These are phyloP conservation scores for Biscutella laevigata DNA, from an alignment of 441 rosid species.

Conservation along the genomic window DNA sequence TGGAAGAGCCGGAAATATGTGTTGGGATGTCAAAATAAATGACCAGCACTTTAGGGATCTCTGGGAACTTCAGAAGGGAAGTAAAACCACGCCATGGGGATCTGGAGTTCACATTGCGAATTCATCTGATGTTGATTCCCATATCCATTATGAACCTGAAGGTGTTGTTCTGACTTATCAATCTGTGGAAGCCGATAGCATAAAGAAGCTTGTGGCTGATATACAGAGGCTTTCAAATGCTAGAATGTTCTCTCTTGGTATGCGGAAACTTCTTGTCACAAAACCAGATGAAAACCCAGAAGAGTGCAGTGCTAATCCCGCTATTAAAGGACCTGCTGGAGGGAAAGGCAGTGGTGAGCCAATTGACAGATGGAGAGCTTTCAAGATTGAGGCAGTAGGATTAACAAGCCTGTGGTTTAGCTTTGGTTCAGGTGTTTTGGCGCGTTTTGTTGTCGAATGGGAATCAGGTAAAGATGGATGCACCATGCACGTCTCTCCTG, in stretches of 20 bases:
- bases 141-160: slow-evolving; percentile 84
- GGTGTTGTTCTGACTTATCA: slow-evolving; percentile 94
- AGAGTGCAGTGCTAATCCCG: slow-evolving; percentile 42
- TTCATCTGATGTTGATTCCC: slow-evolving; percentile 90
- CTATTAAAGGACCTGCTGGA: slow-evolving; percentile 47
- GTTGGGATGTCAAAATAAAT: slow-evolving; percentile 96
- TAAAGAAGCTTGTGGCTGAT: slow-evolving; percentile 87
- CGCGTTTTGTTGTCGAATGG: slow-evolving; percentile 99
- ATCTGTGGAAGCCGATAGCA: slow-evolving; percentile 86
- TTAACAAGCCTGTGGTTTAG: slow-evolving; percentile 95
- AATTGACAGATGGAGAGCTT: slow-evolving; percentile 77
- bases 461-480: slow-evolving; percentile 96
- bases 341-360: slow-evolving; percentile 57
- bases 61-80: slow-evolving; percentile 98
- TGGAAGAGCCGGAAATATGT: slow-evolving; percentile 97
- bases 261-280: slow-evolving; percentile 89
- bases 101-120: slow-evolving; percentile 92
- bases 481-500: slow-evolving; percentile 99
- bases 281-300: slow-evolving; percentile 74
- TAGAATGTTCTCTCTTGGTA: slow-evolving; percentile 90
- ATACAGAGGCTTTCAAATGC: slow-evolving; percentile 93
- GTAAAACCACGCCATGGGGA: slow-evolving; percentile 72
- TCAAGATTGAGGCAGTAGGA: slow-evolving; percentile 93
- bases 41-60: slow-evolving; percentile 95
- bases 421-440: slow-evolving; percentile 82